Percentiles rank a stretch among this genome's conserved stretches.
Evolutionary conservation across 2,329 filamentous ascomycete genomes (phyloP).

Genomic region (Rugonectria rugulosa): DNA sequence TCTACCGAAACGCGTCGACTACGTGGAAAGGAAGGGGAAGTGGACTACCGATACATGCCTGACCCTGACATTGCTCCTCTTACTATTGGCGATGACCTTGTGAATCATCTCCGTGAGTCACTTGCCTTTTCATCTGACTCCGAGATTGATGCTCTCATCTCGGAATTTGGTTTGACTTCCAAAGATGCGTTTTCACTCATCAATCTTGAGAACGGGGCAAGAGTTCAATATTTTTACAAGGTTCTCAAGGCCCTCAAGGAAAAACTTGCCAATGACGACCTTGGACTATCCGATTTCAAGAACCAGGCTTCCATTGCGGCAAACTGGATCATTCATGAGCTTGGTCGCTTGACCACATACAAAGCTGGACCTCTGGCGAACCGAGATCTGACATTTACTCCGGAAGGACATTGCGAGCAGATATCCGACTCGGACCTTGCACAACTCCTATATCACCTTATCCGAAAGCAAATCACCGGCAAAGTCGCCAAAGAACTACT

Average conservation of each 20-base stretch:
- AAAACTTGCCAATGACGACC: conserved; percentile 34
- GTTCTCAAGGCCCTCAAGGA: conserved; percentile 61
- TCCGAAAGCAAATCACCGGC: conserved; percentile 59
- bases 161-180: conserved; percentile 71
- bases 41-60: conserved; percentile 98
- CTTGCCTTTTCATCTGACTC: conserved; percentile 78
- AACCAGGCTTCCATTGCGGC: conserved; percentile 57
- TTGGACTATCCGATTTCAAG: conserved; percentile 39
- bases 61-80: conserved; percentile 90
- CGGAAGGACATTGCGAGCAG: conserved; percentile 55
- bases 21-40: conserved; percentile 93
- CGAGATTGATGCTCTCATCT: conserved; percentile 68
- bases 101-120: conserved; percentile 67
- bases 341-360: conserved; percentile 71
- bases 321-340: conserved; percentile 78
- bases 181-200: conserved; percentile 88
- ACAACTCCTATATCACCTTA: conserved; percentile 58
- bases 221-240: conserved; percentile 82
- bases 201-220: conserved; percentile 77
- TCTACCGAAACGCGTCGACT: conserved; percentile 81
- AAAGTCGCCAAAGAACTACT: conserved; percentile 67
- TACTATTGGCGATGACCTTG: conserved; percentile 73
- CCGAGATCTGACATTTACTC: conserved; percentile 49
- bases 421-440: conserved; percentile 57
- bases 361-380: conserved; percentile 45